These are phyloP conservation scores for Clitopilus passeckerianus DNA, from an alignment of 768 basidiomycete species.

Conservation along the genomic window DNA sequence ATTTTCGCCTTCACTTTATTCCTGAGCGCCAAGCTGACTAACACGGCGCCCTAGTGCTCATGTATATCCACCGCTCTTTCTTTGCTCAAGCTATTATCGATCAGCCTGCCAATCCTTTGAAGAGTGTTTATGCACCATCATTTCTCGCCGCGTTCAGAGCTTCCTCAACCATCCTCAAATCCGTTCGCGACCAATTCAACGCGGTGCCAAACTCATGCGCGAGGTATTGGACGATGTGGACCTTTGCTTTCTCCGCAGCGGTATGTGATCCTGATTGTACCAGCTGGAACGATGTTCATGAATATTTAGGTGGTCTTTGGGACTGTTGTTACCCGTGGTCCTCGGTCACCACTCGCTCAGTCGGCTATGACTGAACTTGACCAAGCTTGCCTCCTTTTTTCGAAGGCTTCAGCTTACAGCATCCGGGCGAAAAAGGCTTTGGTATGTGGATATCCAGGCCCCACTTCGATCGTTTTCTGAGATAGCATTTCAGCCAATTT, in stretches of 20 bases:
- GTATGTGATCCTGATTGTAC: constrained; percentile 21
- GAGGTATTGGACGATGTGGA: constrained; percentile 63
- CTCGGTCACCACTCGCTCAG: constrained; percentile 60
- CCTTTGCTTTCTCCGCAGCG: constrained; percentile 51
- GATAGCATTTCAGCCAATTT: constrained; percentile 41
- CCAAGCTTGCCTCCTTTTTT: constrained; percentile 61
- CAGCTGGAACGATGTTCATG: not conserved
- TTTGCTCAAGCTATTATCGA: constrained; percentile 72
- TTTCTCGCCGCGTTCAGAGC: constrained; percentile 61
- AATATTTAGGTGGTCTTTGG: constrained; percentile 64
- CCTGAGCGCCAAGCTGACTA: not conserved
- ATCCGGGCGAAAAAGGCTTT: constrained; percentile 62
- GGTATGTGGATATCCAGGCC: constrained; percentile 28
- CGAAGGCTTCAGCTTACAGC: constrained; percentile 52
- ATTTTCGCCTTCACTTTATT: constrained; percentile 2
- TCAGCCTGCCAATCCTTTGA: constrained; percentile 59
- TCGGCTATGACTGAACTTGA: constrained; percentile 69
- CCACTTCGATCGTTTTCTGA: not conserved
- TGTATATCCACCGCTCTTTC: constrained; percentile 64
- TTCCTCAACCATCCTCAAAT: constrained; percentile 51
- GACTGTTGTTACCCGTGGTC: constrained; percentile 71
- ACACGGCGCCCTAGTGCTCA: constrained; percentile 34
- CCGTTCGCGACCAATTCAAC: constrained; percentile 42
- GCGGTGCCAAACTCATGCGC: constrained; percentile 41
- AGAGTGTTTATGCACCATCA: constrained; percentile 58